Evolutionary conservation across 371 early-diverging fungal genomes (phyloP), one percentile per base, ranked within the genome.

Genomic region (Syncephalastrum contaminatum): DNA sequence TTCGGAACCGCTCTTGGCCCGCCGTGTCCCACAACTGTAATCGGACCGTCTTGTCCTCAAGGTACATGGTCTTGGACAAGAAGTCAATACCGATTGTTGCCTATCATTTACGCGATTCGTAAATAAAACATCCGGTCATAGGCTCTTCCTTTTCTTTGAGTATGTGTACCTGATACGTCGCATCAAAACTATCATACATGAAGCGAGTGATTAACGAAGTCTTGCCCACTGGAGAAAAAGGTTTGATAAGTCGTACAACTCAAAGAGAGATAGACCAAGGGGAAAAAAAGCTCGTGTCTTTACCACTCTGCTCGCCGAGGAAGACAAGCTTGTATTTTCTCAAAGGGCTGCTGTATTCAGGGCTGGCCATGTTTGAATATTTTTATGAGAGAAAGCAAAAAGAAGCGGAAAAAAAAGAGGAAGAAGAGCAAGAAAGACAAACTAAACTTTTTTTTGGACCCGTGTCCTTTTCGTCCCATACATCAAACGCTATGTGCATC

Each of bases 11-110:
- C 75, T 96, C 97, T 86, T 99, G 99, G 20, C 99, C 99, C 42
- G 99, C 99, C 10, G 99, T 99, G 73, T 99, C 99, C 99, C 99
- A 99, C 55, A 99, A 86, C 80, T 99, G 99, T 51, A 99, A 83
- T 48, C 99, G 89, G 18, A 98, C 92, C 15, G 95, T 96, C 50
- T 94, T 88, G 72, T 96, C 97, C 61, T 97, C 97, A 49, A 99
- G 75, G 67, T 94, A 92, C 90, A 99, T 94, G 16, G 99, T 99
- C 81, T 99, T 99, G 42, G 94, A 95, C 62, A 99, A 71, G 74
- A 99, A 99, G 76, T 99, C 99, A 58, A 99, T 98, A 59, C 99
- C 99, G 60, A 99, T 99, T 12, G 99, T 99, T 5, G 99, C 99
- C 88, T 97, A 13, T 16, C 25, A 24, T 53, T 41, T 2, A 36